Conservation (phyloP, 164 flowering plant genomes). For the Vitis labrusca region DNA sequence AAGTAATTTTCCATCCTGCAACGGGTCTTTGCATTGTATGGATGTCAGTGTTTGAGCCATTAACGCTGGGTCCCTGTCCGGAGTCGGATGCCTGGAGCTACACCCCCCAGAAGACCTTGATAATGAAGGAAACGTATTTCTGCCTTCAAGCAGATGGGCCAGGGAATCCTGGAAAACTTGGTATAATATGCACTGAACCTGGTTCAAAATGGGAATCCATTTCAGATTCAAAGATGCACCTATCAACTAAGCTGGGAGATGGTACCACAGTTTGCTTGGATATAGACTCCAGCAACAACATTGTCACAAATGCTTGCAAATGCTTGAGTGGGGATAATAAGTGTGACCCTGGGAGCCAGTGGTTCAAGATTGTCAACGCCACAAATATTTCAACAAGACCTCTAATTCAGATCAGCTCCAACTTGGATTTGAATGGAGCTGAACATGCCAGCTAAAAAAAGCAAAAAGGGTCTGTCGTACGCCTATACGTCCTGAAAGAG, state of each 20-base stretch:
- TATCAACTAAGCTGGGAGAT: slow-evolving; percentile 38
- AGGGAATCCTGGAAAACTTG: slow-evolving; percentile 45
- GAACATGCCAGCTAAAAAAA: too few relatives aligned
- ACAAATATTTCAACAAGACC: slow-evolving; percentile 21
- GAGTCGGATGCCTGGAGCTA: slow-evolving; percentile 58
- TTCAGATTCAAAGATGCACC: slow-evolving; percentile 72
- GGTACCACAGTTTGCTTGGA: slow-evolving; percentile 61
- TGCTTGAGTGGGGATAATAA: slow-evolving; percentile 44
- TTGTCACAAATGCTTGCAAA: slow-evolving; percentile 57
- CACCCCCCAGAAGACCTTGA: slow-evolving; percentile 35
- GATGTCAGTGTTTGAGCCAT: slow-evolving; percentile 31
- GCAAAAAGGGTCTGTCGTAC: too few relatives aligned
- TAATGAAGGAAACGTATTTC: slow-evolving; percentile 44
- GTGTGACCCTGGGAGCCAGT: slow-evolving; percentile 79
- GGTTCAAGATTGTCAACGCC: slow-evolving; percentile 75
- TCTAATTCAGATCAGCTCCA: background rate
- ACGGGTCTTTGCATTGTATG: slow-evolving; percentile 63
- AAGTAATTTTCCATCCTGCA: slow-evolving; percentile 61
- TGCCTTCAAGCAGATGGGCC: slow-evolving; percentile 54
- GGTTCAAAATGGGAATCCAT: slow-evolving; percentile 55
- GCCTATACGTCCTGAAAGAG: too few relatives aligned
- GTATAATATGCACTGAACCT: slow-evolving; percentile 32
- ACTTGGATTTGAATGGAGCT: background rate
- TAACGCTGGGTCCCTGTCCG: slow-evolving; percentile 61
- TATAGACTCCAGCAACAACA: slow-evolving; percentile 38